These are phyloP conservation scores for Aspergillus flavus DNA, from an alignment of 2,329 filamentous ascomycete genomes.

Conservation along the genomic window DNA sequence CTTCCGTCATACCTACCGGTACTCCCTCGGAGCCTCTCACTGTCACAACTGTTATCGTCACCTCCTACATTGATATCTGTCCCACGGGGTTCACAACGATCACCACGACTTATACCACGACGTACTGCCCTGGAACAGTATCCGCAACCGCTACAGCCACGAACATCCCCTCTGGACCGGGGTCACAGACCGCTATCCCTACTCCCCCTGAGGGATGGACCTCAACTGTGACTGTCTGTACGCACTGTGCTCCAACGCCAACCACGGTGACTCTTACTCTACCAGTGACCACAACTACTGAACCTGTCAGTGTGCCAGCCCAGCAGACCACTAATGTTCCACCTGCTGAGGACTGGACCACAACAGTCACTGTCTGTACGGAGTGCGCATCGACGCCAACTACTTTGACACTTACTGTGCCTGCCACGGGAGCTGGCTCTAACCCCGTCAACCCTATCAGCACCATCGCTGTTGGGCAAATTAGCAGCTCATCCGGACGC, in stretches of 20 bases:
- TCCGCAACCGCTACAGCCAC: slow-evolving; percentile 32
- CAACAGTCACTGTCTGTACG: slow-evolving; percentile 14
- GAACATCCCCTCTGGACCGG: slow-evolving; percentile 20
- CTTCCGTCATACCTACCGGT: slow-evolving; percentile 17
- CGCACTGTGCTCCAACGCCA: slow-evolving; percentile 39
- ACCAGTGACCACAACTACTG: slow-evolving; percentile 22
- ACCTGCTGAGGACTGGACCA: slow-evolving; percentile 10
- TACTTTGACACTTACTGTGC: slow-evolving; percentile 14
- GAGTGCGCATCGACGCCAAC: slow-evolving; percentile 12
- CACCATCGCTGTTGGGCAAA: neutral
- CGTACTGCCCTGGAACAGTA: slow-evolving; percentile 36
- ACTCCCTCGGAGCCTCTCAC: slow-evolving; percentile 27
- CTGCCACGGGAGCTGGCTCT: slow-evolving; percentile 7
- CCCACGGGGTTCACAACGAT: slow-evolving; percentile 47
- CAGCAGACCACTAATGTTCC: slow-evolving; percentile 9
- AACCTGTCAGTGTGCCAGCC: slow-evolving; percentile 8
- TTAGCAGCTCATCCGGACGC: slow-evolving; percentile 6
- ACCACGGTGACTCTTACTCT: slow-evolving; percentile 43
- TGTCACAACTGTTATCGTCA: slow-evolving; percentile 42
- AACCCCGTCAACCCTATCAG: slow-evolving; percentile 3
- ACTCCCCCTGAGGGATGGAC: slow-evolving; percentile 42
- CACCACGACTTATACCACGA: slow-evolving; percentile 42
- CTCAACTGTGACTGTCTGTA: slow-evolving; percentile 45
- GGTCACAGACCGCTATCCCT: slow-evolving; percentile 14
- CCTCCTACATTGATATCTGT: slow-evolving; percentile 46